Percentiles rank a stretch among this genome's conserved stretches.
Evolutionary conservation across 345 rosid species (phyloP).

Genomic region (Gynandropsis gynandra): DNA sequence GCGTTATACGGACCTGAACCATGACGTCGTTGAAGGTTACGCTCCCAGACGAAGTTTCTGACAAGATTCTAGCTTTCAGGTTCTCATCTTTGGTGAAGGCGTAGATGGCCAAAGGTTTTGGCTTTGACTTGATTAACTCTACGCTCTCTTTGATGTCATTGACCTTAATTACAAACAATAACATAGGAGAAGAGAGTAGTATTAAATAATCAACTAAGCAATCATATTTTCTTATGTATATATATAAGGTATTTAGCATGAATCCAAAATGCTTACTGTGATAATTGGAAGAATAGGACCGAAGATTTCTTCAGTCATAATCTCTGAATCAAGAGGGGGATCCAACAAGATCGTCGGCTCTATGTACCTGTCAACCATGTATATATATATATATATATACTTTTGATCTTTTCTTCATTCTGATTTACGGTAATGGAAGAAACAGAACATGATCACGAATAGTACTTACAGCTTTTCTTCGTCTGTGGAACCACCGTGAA

Average conservation of each 20-base stretch:
- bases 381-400: conserved; percentile 2
- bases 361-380: conserved; percentile 40
- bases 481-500: conserved; percentile 59
- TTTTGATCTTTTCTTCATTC: neutral
- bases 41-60: conserved; percentile 68
- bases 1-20: conserved; percentile 39
- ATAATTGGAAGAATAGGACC: conserved; percentile 89
- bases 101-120: conserved; percentile 73
- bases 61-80: conserved; percentile 47
- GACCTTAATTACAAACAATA: conserved; percentile 35
- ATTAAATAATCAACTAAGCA: neutral
- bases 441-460: neutral
- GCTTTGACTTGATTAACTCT: conserved; percentile 52
- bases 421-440: conserved; percentile 5
- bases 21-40: conserved; percentile 65
- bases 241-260: neutral
- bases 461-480: conserved; percentile 51
- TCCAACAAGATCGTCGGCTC: conserved; percentile 78
- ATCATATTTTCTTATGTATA: neutral
- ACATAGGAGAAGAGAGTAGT: too few relatives aligned
- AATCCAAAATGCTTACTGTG: conserved; percentile 52
- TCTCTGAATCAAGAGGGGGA: conserved; percentile 60
- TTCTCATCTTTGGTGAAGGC: conserved; percentile 71
- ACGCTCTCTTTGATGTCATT: conserved; percentile 74
- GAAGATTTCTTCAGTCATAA: conserved; percentile 87